These are phyloP conservation scores for Primulina huaijiensis DNA, from an alignment of 257 asterid species.

Conservation along the genomic window DNA sequence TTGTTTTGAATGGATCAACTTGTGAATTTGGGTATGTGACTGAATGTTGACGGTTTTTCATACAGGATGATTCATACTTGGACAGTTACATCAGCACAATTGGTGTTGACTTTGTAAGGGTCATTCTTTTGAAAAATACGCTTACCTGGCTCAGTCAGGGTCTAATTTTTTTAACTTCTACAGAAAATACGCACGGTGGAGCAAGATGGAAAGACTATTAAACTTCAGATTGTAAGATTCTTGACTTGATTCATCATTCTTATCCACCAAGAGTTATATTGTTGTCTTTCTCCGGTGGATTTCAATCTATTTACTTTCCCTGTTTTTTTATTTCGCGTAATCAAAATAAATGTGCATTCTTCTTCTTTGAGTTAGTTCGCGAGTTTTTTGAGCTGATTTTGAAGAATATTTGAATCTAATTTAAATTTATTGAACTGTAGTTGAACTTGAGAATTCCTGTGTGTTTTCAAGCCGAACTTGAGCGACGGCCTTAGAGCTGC, in stretches of 20 bases:
- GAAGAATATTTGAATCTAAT: background rate
- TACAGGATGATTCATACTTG: conserved; percentile 80
- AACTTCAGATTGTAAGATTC: conserved; percentile 72
- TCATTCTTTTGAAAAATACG: background rate
- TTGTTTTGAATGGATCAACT: conserved; percentile 12
- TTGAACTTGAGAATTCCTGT: background rate
- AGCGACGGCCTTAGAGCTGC: too few relatives aligned
- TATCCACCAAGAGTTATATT: background rate
- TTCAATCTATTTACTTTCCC: background rate
- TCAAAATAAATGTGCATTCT: background rate
- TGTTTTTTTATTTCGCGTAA: background rate
- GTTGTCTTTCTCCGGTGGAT: background rate
- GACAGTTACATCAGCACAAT: conserved; percentile 91
- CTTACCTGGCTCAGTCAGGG: background rate
- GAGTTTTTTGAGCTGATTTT: background rate
- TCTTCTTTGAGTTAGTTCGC: background rate
- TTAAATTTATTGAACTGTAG: background rate
- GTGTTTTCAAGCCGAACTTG: too few relatives aligned
- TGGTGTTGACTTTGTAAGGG: conserved; percentile 92
- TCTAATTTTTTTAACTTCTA: conserved; percentile 20
- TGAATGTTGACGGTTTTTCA: background rate
- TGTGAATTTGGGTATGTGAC: conserved; percentile 14
- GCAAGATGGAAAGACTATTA: conserved; percentile 86
- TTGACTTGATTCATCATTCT: conserved; percentile 17
- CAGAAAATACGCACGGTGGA: conserved; percentile 94